phyloP scores from a whole-genome alignment of 345 rosid genomes.

The Dovyalis caffra region DNA sequence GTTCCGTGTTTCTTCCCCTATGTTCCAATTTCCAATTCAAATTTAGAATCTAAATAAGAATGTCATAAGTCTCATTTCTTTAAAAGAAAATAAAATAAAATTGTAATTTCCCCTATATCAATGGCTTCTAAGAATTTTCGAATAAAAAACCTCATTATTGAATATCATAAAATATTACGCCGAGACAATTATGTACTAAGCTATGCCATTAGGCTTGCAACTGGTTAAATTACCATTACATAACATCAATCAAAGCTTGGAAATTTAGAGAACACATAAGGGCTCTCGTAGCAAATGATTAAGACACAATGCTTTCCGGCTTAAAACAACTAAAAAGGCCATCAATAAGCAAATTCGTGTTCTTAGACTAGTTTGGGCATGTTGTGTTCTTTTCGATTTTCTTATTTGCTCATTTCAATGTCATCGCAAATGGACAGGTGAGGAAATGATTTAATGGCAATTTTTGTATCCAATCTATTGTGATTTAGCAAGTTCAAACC shows the following conservation, averaged over 20 bases:
- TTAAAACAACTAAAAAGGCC: not conserved
- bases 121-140: no score
- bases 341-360: not conserved
- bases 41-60: no score
- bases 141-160: no score
- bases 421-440: not conserved
- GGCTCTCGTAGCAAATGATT: not conserved
- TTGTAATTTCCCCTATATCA: no score
- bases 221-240: not conserved
- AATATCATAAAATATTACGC: not conserved
- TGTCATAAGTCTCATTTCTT: no score
- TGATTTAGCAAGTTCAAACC: no score
- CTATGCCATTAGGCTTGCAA: not conserved
- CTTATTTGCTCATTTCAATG: not conserved
- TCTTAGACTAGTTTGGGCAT: not conserved
- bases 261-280: not conserved
- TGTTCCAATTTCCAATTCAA: no score
- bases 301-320: no score
- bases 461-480: no score
- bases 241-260: not conserved
- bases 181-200: not conserved
- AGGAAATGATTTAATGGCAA: no score
- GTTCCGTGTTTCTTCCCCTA: no score
- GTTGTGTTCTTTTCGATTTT: not conserved
- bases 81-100: no score